A percentile compares a stretch with the other conserved stretches of the same genome.
Conservation (phyloP, 1,139 yeast genomes). For the Kluyveromyces marxianus region DNA sequence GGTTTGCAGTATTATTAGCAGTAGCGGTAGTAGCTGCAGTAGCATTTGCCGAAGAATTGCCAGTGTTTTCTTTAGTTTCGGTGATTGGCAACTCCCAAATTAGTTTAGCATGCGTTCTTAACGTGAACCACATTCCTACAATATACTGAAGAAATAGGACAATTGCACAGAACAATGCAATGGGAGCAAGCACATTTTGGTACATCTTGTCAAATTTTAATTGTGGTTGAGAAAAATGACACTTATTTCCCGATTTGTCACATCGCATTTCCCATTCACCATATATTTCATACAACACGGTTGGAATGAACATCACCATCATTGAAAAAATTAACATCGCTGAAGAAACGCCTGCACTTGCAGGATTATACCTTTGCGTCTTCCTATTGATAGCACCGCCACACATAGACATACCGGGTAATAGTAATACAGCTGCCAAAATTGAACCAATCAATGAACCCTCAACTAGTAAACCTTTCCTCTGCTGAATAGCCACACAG, state of each 20-base stretch:
- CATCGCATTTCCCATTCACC: conserved; percentile 83
- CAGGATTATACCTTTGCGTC: conserved; percentile 91
- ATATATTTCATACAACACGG: conserved; percentile 80
- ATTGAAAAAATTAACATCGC: conserved; percentile 91
- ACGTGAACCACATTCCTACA: conserved; percentile 88
- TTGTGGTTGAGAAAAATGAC: conserved; percentile 76
- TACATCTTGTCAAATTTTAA: conserved; percentile 59
- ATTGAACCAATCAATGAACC: conserved; percentile 97
- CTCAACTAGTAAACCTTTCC: conserved; percentile 85
- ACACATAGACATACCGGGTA: conserved; percentile 96
- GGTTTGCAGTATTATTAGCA: background rate
- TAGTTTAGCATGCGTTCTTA: conserved; percentile 91
- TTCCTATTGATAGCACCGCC: conserved; percentile 89
- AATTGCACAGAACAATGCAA: conserved; percentile 71
- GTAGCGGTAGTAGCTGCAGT: too few species aligned
- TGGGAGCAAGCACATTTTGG: conserved; percentile 63
- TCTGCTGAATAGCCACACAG: conserved; percentile 81
- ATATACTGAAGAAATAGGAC: conserved; percentile 76
- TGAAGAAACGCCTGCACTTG: conserved; percentile 94
- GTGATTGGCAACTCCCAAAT: conserved; percentile 77
- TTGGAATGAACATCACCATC: conserved; percentile 90
- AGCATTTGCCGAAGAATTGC: conserved; percentile 7
- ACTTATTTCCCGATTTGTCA: conserved; percentile 34
- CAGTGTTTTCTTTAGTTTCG: conserved; percentile 24
- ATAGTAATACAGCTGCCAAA: conserved; percentile 79